Conservation (phyloP, 495 filamentous ascomycete genomes). For the Bacidia rubella region DNA sequence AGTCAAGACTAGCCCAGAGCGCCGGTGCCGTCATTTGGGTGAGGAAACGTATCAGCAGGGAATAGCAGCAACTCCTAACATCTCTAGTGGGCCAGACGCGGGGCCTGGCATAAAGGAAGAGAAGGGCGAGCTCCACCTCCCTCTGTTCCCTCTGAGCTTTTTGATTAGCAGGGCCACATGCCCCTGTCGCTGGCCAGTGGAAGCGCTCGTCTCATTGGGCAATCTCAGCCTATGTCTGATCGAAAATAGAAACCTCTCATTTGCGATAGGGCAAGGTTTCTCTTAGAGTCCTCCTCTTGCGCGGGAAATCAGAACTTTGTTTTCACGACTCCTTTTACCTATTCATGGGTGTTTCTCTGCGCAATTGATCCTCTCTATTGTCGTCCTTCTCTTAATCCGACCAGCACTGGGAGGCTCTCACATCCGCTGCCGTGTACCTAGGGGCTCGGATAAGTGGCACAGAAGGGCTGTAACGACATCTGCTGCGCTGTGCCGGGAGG, state of each 20-base stretch:
- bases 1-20: neutral
- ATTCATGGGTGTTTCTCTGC: too few species aligned
- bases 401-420: neutral
- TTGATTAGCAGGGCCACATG: neutral
- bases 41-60: neutral
- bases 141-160: too few species aligned
- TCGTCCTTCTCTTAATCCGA: neutral
- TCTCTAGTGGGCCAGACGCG: neutral
- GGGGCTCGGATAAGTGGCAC: neutral
- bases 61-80: neutral
- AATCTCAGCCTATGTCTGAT: neutral
- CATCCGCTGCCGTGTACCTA: neutral
- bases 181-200: neutral
- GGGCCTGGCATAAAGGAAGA: neutral
- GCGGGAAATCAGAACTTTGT: neutral
- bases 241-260: constrained; percentile 8
- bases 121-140: neutral
- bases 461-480: neutral
- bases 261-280: constrained; percentile 4
- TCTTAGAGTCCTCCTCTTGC: neutral
- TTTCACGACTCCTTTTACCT: too few species aligned
- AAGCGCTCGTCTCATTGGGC: neutral
- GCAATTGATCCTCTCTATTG: neutral
- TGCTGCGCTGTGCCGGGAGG: constrained; percentile 2
- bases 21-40: neutral